Conservation (phyloP, 1,284 basidiomycete species). For the Puccinia coronata region DNA sequence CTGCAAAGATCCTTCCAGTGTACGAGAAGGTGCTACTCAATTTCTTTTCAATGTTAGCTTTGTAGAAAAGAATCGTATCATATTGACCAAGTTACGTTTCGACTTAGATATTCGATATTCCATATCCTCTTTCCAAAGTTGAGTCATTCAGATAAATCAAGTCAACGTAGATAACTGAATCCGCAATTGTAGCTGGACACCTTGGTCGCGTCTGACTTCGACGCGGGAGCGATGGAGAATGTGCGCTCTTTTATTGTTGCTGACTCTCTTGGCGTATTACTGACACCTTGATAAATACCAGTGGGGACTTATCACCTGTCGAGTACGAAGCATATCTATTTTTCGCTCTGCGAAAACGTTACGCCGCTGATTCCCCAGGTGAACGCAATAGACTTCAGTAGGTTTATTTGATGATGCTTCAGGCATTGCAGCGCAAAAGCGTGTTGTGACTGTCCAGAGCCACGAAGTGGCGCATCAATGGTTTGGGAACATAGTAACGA, state of each 20-base stretch:
- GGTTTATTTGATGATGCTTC: conserved; percentile 79
- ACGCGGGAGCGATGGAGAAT: conserved; percentile 93
- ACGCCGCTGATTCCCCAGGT: not conserved
- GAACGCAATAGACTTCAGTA: conserved; percentile 77
- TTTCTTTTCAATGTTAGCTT: not conserved
- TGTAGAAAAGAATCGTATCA: not conserved
- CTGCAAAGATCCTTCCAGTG: conserved; percentile 79
- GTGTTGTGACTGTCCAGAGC: conserved; percentile 74
- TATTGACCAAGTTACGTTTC: conserved; percentile 7
- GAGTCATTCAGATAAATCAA: conserved; percentile 53
- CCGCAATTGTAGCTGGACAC: conserved; percentile 69
- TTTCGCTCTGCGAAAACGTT: not conserved
- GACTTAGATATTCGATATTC: conserved; percentile 57
- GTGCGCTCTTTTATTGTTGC: conserved; percentile 52
- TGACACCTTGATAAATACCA: conserved; percentile 1
- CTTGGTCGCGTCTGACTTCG: conserved; percentile 71
- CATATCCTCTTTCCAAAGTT: conserved; percentile 77
- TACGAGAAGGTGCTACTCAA: conserved; percentile 70
- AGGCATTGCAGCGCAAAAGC: conserved; percentile 75
- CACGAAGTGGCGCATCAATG: conserved; percentile 69
- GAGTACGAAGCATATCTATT: conserved; percentile 14
- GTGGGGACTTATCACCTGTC: conserved; percentile 52
- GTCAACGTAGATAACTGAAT: not conserved
- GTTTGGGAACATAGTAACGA: conserved; percentile 83
- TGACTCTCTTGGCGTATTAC: not conserved